Evolutionary conservation across 768 basidiomycete genomes (phyloP).

Genomic region (Phanerochaete carnosa): DNA sequence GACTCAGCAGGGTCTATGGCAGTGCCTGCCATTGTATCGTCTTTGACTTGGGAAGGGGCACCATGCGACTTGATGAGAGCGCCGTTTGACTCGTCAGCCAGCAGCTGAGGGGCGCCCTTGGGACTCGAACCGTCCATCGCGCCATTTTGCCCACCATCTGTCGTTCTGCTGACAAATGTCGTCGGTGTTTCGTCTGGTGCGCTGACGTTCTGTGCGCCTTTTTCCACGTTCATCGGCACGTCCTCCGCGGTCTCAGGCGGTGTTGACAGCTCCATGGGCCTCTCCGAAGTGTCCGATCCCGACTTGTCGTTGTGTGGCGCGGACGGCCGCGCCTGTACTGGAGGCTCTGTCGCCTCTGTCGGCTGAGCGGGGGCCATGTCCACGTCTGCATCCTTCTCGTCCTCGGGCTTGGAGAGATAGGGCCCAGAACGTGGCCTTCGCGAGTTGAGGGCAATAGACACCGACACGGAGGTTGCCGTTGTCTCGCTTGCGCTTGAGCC

Average conservation of each 20-base stretch:
- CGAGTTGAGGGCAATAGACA: conserved; percentile 28
- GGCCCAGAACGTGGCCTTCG: neutral
- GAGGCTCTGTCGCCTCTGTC: neutral
- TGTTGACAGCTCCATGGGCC: neutral
- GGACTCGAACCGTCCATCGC: neutral
- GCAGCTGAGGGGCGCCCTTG: neutral
- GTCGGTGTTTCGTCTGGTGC: neutral
- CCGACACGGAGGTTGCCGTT: conserved; percentile 33
- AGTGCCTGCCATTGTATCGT: neutral
- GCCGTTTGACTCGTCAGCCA: neutral
- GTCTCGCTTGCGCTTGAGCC: conserved; percentile 54
- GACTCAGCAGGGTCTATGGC: neutral
- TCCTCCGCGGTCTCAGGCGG: neutral
- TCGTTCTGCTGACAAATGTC: neutral
- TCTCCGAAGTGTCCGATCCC: neutral
- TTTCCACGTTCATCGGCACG: neutral
- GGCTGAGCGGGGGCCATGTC: neutral
- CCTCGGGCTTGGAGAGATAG: neutral
- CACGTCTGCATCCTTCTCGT: neutral
- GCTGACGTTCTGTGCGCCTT: neutral
- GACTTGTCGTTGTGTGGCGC: neutral
- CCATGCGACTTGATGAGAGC: neutral
- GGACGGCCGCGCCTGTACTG: neutral
- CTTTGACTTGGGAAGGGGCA: neutral
- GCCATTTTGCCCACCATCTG: neutral